Evolutionary conservation across 345 rosid genomes (phyloP).

Genomic region (Pelargonium nanum): DNA sequence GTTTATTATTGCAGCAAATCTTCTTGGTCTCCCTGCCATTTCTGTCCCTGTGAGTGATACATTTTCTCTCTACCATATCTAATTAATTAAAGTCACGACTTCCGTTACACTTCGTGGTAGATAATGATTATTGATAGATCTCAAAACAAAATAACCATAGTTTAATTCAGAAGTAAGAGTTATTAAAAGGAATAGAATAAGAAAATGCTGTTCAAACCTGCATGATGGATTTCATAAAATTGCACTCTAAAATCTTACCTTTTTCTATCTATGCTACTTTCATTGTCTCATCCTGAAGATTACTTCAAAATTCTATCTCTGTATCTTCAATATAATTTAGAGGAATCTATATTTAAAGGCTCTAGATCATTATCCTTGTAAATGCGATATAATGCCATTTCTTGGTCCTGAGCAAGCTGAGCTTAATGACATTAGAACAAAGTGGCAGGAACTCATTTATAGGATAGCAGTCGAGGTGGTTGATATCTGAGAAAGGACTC

Average conservation of each 20-base stretch:
- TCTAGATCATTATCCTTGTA: no score
- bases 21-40: conserved; percentile 78
- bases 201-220: no score
- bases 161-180: no score
- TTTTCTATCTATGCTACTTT: not conserved
- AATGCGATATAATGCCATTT: no score
- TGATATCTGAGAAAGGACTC: not conserved
- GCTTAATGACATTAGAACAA: not conserved
- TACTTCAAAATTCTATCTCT: no score
- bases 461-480: not conserved
- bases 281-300: not conserved
- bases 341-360: no score
- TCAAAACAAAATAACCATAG: no score
- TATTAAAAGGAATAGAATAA: no score
- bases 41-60: conserved; percentile 55
- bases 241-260: not conserved
- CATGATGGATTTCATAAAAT: no score
- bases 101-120: not conserved
- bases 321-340: no score
- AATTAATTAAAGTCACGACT: not conserved
- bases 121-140: not conserved
- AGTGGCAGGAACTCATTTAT: not conserved
- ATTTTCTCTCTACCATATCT: not conserved
- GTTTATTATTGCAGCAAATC: conserved; percentile 51
- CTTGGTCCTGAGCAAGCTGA: not conserved